Percentiles rank a stretch among this genome's conserved stretches.
These are phyloP conservation scores for Fonsecaea erecta DNA, from an alignment of 2,329 filamentous ascomycete genomes.

Conservation along the genomic window DNA sequence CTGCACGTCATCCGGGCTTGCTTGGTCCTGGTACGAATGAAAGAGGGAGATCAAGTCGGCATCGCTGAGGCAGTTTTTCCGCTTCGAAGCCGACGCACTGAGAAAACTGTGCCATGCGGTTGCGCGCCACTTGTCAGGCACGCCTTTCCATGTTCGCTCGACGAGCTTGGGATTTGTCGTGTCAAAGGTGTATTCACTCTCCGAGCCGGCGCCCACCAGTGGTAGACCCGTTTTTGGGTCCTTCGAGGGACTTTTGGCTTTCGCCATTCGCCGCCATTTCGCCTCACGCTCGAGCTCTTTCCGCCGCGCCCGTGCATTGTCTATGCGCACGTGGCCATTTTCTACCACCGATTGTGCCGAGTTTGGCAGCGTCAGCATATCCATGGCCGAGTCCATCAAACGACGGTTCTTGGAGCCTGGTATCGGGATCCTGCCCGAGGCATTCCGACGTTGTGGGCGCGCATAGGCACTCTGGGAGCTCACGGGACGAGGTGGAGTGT, in stretches of 20 bases:
- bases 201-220: conserved; percentile 53
- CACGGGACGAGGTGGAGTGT: conserved; percentile 39
- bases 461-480: conserved; percentile 48
- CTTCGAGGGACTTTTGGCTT: conserved; percentile 49
- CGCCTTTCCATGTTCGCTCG: conserved; percentile 94
- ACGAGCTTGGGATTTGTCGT: conserved; percentile 80
- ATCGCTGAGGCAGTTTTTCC: conserved; percentile 66
- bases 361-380: conserved; percentile 65
- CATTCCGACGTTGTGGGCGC: conserved; percentile 48
- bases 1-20: conserved; percentile 89
- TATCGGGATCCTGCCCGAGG: conserved; percentile 56
- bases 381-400: conserved; percentile 63
- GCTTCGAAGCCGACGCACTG: conserved; percentile 71
- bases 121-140: conserved; percentile 91
- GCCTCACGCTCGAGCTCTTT: conserved; percentile 67
- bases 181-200: conserved; percentile 73
- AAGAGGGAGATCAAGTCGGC: conserved; percentile 74
- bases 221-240: conserved; percentile 38
- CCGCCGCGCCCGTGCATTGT: conserved; percentile 38
- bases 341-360: conserved; percentile 49
- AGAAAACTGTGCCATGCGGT: conserved; percentile 96
- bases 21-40: conserved; percentile 71
- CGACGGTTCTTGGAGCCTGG: conserved; percentile 49
- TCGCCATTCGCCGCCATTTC: conserved; percentile 72
- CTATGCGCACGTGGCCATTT: conserved; percentile 47